Evolutionary conservation across 2,329 filamentous ascomycete genomes (phyloP).

Genomic region (Phialophora verrucosa): DNA sequence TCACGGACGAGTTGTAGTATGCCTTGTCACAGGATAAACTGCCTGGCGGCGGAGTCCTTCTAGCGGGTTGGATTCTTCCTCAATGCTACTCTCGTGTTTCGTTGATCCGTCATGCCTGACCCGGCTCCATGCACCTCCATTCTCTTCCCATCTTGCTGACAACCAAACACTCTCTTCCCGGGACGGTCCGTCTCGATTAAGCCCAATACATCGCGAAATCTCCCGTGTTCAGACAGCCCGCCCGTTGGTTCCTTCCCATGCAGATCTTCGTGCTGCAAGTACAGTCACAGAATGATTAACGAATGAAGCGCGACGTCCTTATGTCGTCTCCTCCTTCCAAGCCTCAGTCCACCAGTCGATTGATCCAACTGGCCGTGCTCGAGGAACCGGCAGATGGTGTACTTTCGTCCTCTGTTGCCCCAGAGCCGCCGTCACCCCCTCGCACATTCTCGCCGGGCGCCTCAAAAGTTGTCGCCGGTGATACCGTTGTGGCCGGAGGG

Average conservation of each 20-base stretch:
- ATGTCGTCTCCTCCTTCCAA: constrained; percentile 6
- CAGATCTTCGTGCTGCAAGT: constrained; percentile 8
- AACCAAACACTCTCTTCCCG: neutral
- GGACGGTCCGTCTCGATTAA: constrained; percentile 10
- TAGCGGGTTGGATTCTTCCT: neutral
- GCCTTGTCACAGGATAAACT: neutral
- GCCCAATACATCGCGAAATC: constrained; percentile 15
- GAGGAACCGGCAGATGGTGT: constrained; percentile 34
- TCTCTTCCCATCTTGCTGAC: constrained; percentile 2
- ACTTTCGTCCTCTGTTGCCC: constrained; percentile 33
- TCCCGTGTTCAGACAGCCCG: constrained; percentile 33
- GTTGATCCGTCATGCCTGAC: neutral
- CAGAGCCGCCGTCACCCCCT: constrained; percentile 25
- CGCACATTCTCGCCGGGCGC: constrained; percentile 27
- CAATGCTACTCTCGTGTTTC: neutral
- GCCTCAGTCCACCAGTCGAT: constrained; percentile 17
- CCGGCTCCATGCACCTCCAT: neutral
- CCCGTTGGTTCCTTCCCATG: constrained; percentile 8
- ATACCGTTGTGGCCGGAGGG: constrained; percentile 55
- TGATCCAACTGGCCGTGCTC: constrained; percentile 31
- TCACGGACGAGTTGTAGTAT: neutral
- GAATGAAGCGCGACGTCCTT: constrained; percentile 15
- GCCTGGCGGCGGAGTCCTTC: neutral
- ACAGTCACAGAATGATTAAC: constrained; percentile 16
- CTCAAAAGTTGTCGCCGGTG: constrained; percentile 51